These are phyloP conservation scores for Byssoonygena ceratinophila DNA, from an alignment of 2,329 filamentous ascomycete genomes.

Conservation along the genomic window DNA sequence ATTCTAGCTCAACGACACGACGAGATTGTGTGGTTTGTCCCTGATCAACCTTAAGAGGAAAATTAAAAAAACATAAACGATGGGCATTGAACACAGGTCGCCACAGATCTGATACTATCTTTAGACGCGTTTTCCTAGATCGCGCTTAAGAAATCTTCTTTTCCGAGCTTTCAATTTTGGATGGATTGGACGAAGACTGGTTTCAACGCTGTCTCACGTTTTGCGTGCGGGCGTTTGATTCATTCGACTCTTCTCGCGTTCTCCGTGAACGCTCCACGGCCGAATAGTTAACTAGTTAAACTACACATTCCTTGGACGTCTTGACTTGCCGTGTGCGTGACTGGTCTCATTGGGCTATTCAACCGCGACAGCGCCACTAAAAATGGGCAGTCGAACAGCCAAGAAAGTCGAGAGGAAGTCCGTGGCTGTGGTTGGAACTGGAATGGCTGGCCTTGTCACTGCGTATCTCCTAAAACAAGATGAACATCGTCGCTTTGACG, in stretches of 20 bases:
- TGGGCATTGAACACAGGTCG: background rate
- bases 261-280: background rate
- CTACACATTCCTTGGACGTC: background rate
- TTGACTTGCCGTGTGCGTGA: background rate
- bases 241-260: no score
- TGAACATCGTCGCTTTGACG: conserved; percentile 31
- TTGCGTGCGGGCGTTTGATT: background rate
- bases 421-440: conserved; percentile 41
- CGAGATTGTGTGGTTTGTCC: no score
- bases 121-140: background rate
- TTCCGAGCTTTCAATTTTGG: background rate
- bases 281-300: no score
- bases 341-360: background rate
- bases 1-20: no score
- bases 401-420: conserved; percentile 15
- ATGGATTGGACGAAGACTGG: background rate
- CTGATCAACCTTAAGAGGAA: background rate
- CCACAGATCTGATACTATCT: no score
- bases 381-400: background rate
- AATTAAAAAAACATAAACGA: background rate
- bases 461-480: conserved; percentile 39
- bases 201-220: background rate
- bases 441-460: conserved; percentile 41
- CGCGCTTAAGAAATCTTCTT: background rate
- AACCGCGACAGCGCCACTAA: background rate